Evolutionary conservation across 768 basidiomycete genomes (phyloP).

Genomic region (Naganishia vaughanmartiniae): DNA sequence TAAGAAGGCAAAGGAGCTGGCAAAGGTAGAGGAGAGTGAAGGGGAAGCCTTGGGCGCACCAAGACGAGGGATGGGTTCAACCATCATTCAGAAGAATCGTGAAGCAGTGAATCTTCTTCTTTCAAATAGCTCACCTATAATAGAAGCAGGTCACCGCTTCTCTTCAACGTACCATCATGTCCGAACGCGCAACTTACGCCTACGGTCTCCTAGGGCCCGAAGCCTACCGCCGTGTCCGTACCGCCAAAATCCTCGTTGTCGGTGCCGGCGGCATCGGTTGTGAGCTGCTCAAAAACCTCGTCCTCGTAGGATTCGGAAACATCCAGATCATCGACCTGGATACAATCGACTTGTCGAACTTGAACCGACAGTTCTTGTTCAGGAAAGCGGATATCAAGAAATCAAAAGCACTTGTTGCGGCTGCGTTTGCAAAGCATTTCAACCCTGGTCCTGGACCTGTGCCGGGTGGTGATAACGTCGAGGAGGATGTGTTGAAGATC

Average conservation of each 20-base stretch:
- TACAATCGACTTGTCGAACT: conserved; percentile 95
- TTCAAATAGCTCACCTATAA: too few species aligned
- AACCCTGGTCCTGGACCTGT: conserved; percentile 40
- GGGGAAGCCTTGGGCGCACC: not conserved
- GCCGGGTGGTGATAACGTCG: conserved; percentile 71
- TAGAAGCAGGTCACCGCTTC: not conserved
- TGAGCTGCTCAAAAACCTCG: conserved; percentile 92
- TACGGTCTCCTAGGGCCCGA: conserved; percentile 76
- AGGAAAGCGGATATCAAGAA: conserved; percentile 95
- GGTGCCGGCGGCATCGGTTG: conserved; percentile 98
- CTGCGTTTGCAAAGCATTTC: conserved; percentile 50
- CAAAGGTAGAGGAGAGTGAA: too few species aligned
- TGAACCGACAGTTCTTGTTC: conserved; percentile 96
- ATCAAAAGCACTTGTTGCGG: conserved; percentile 79
- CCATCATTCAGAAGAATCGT: not conserved
- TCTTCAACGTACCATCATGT: not conserved
- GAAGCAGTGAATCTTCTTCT: not conserved
- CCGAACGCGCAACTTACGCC: conserved; percentile 58
- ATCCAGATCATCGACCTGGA: conserved; percentile 94
- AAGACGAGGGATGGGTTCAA: not conserved
- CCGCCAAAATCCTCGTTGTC: conserved; percentile 67
- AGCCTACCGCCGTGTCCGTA: conserved; percentile 56
- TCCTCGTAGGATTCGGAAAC: conserved; percentile 84
- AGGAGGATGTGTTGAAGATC: conserved; percentile 62
- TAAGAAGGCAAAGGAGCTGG: not conserved